Evolutionary conservation across 139 green algal genomes (phyloP), one percentile per base, ranked within the genome.

Genomic region (Chlamydomonas asymmetrica): DNA sequence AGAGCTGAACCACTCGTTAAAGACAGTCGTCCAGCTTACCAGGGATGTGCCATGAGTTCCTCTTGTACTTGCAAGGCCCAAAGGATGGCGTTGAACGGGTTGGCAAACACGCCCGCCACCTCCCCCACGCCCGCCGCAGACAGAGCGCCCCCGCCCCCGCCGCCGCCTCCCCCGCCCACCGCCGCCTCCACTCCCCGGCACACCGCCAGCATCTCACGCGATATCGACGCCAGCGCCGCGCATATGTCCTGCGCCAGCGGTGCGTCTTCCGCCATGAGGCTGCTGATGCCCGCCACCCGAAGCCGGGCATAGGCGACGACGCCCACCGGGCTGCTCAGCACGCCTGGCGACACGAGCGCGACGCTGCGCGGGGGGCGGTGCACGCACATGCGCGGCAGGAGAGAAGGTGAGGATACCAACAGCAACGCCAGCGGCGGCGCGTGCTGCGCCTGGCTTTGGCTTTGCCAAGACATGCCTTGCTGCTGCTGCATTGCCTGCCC

Each of bases 31-130:
- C n/a, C n/a, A 77, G 34, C 43, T 77, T 59, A 63, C 71, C 71
- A 77, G 59, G 59, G 71, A 22, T 70, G 62, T 41, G 5, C 32
- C 31, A 77, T 27, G 6, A 77, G 59, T 41, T 77, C 71, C 43
- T 77, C 71, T 59, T 77, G 71, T 20, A 59, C 41, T 32, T 77
- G 71, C 43, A 77, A 7, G 20, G 71, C 71, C 43, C 60, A 77
- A 41, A 77, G 41, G 60, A 77, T 69, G 6, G 59, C 71, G 43
- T 77, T 57, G 41, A 70, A 77, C 25, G 71, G 71, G 59, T 77
- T 77, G 0, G 23, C 25, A 45, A 77, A 77, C 40, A 32, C 71
- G 34, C 59, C 71, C n/a, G 41, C 71, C 22, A 70, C 41, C 0
- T 35, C 22, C 35, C 35, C 61, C 18, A 23, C 59, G 13, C n/a